Percentiles rank a stretch among this genome's conserved stretches.
Conservation (phyloP, 208 protist species). For the Tritrichomonas musculus region DNA sequence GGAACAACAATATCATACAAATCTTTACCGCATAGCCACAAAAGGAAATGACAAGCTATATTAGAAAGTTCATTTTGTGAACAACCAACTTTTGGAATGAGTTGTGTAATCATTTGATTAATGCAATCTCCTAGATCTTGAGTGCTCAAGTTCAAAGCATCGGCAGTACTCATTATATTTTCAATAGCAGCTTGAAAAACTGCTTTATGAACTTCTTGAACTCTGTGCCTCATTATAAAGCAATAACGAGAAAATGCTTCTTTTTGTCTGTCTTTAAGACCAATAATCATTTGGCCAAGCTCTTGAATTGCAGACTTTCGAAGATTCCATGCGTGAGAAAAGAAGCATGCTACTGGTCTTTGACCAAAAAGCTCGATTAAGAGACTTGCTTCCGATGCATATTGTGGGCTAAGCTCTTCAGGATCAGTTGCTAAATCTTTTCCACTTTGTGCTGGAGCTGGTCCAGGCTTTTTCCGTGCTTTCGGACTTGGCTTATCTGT, state of each 20-base stretch:
- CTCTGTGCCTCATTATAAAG: background rate
- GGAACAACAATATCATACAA: background rate
- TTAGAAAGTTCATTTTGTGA: background rate
- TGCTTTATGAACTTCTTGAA: background rate
- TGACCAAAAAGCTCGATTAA: background rate
- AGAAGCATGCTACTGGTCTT: background rate
- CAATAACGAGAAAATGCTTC: conserved; percentile 11
- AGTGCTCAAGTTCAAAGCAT: background rate
- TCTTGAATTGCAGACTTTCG: background rate
- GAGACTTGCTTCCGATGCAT: background rate
- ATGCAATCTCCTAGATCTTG: background rate
- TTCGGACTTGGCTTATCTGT: no score
- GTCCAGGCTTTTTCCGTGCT: background rate
- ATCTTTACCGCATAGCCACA: background rate
- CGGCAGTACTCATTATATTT: background rate
- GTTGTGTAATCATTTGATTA: background rate
- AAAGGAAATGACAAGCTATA: background rate
- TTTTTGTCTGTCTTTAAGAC: background rate
- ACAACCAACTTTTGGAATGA: background rate
- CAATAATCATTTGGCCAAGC: background rate
- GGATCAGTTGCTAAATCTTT: background rate
- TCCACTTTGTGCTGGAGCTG: background rate
- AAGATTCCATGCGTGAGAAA: background rate
- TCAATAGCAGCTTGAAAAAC: background rate
- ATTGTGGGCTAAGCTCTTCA: background rate